Percentiles rank a stretch among this genome's conserved stretches.
phyloP scores from a whole-genome alignment of 2,329 filamentous ascomycete genomes.

The Penicillium sp. region DNA sequence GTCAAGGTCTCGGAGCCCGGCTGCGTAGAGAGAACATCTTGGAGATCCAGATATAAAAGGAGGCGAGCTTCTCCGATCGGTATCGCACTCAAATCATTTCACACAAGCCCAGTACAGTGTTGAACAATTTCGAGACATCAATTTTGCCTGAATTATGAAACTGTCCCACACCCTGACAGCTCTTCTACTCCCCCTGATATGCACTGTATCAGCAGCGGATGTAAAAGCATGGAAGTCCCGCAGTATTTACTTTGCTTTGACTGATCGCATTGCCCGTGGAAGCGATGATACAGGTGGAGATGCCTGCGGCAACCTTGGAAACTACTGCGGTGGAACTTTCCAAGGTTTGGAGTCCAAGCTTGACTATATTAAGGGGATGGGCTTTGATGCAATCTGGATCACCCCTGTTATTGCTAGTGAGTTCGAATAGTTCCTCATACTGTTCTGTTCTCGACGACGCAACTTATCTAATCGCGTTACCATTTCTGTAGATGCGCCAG shows the following conservation, averaged over 20 bases:
- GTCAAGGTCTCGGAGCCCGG: not conserved
- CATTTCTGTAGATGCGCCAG: not conserved
- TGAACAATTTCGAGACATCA: not conserved
- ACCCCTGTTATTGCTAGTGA: conserved; percentile 1
- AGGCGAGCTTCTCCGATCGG: not conserved
- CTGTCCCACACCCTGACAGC: not conserved
- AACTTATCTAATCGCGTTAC: not conserved
- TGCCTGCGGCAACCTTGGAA: not conserved
- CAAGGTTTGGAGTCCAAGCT: not conserved
- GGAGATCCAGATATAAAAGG: not conserved
- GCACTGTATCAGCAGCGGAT: not conserved
- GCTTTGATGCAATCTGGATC: not conserved
- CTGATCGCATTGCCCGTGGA: not conserved
- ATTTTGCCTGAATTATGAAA: not conserved
- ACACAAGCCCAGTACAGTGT: not conserved
- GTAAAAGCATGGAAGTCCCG: not conserved
- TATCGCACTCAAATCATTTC: not conserved
- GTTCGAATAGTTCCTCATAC: not conserved
- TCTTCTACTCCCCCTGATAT: not conserved
- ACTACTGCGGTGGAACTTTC: not conserved
- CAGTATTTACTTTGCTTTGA: not conserved
- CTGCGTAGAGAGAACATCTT: not conserved
- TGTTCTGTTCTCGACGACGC: not conserved
- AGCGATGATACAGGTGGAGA: not conserved
- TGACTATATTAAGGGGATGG: not conserved